Evolutionary conservation across 169 alveolate species (phyloP).

Genomic region (Eimeria acervulina): DNA sequence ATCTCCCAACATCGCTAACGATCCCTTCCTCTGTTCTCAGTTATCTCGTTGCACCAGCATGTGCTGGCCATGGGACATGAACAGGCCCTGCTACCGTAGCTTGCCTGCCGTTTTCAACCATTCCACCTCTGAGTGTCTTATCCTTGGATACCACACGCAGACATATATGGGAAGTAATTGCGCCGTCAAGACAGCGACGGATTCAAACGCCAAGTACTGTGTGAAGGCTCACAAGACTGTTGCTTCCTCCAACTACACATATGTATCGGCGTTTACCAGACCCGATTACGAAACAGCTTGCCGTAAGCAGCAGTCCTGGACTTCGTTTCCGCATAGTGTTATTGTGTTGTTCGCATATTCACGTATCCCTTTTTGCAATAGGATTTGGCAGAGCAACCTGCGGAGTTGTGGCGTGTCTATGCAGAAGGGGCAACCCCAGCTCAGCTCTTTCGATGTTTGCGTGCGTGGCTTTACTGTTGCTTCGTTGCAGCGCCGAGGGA

Average conservation of each 20-base stretch:
- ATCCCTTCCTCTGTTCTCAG: slow-evolving; percentile 78
- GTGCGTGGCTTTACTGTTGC: background rate
- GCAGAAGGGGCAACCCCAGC: background rate
- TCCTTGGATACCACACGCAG: slow-evolving; percentile 84
- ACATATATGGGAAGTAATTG: slow-evolving; percentile 29
- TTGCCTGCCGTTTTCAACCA: slow-evolving; percentile 79
- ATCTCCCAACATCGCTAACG: slow-evolving; percentile 58
- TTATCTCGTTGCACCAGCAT: slow-evolving; percentile 82
- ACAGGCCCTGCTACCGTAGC: slow-evolving; percentile 80
- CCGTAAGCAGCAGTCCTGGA: slow-evolving; percentile 72
- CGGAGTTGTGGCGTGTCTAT: background rate
- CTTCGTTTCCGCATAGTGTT: background rate
- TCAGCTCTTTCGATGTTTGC: background rate
- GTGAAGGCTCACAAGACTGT: slow-evolving; percentile 81
- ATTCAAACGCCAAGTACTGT: slow-evolving; percentile 68
- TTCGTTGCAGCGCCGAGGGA: slow-evolving; percentile 78
- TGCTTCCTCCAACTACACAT: slow-evolving; percentile 63
- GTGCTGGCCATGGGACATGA: slow-evolving; percentile 82
- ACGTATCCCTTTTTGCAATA: background rate
- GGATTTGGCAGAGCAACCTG: background rate
- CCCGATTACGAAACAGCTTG: slow-evolving; percentile 85
- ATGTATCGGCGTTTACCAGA: slow-evolving; percentile 80
- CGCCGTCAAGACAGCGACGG: slow-evolving; percentile 42
- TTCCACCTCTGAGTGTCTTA: slow-evolving; percentile 78
- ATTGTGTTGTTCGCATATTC: too few species aligned